These are phyloP conservation scores for Globisporangium viniferum DNA, from an alignment of 352 stramenopile genomes.

Conservation along the genomic window DNA sequence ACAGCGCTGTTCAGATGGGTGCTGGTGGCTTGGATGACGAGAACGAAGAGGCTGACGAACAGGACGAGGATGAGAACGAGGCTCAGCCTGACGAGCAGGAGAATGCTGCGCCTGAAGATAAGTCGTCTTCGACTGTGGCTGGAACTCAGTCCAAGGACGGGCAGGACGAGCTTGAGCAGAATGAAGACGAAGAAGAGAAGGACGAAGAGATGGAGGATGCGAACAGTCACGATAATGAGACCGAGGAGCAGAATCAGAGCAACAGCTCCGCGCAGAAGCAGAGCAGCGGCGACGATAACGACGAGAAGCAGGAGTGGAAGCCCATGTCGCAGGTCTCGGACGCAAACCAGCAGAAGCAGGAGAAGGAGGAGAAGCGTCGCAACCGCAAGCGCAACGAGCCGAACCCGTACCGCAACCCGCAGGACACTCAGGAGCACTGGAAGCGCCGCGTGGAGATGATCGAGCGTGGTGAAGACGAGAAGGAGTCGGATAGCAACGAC, in stretches of 20 bases:
- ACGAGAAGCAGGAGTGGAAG: constrained; percentile 58
- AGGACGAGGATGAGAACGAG: constrained; percentile 62
- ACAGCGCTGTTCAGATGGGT: constrained; percentile 65
- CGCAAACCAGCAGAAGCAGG: constrained; percentile 34
- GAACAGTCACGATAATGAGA: constrained; percentile 22
- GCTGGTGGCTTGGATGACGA: constrained; percentile 77
- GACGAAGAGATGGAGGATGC: constrained; percentile 39
- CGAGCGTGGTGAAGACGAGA: constrained; percentile 38
- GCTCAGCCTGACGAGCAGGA: constrained; percentile 52
- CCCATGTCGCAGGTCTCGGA: constrained; percentile 41
- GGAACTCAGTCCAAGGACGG: constrained; percentile 84
- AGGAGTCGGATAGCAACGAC: constrained; percentile 16
- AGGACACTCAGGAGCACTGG: constrained; percentile 97
- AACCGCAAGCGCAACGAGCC: constrained; percentile 76
- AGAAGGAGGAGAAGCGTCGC: constrained; percentile 69
- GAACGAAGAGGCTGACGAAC: constrained; percentile 56
- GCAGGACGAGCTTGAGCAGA: constrained; percentile 64
- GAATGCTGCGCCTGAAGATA: constrained; percentile 28
- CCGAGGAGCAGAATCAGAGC: constrained; percentile 53
- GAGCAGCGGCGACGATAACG: constrained; percentile 49
- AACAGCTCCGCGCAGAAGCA: constrained; percentile 51
- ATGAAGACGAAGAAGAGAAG: constrained; percentile 42
- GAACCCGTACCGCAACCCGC: constrained; percentile 95
- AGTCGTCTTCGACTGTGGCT: constrained; percentile 53
- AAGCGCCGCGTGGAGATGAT: constrained; percentile 93